Conservation (phyloP, 495 filamentous ascomycete genomes). For the Sordaria brevicollis region DNA sequence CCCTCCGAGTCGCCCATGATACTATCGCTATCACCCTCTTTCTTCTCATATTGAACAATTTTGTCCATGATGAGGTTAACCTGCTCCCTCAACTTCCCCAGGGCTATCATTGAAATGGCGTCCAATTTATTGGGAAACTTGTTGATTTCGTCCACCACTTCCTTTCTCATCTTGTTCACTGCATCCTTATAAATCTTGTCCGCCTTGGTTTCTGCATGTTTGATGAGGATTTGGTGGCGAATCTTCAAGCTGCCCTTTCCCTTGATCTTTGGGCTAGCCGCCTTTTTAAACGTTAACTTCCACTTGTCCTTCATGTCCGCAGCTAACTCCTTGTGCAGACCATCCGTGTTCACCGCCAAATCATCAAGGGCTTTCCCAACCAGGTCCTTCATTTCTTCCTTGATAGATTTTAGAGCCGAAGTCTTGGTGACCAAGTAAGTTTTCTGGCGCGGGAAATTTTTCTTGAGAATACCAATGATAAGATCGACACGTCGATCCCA, state of each 20-base stretch:
- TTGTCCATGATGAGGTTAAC: constrained; percentile 2
- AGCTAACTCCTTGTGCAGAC: not conserved
- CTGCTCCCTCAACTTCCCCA: not conserved
- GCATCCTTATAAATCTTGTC: not conserved
- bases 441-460: not conserved
- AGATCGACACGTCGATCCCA: not conserved
- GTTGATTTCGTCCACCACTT: not conserved
- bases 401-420: not conserved
- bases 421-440: not conserved
- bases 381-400: not conserved
- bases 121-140: not conserved
- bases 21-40: not conserved
- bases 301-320: not conserved
- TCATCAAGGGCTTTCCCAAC: not conserved
- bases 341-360: not conserved
- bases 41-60: not conserved
- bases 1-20: not conserved
- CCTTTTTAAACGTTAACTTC: constrained; percentile 1
- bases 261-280: not conserved
- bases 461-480: not conserved
- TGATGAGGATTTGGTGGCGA: not conserved
- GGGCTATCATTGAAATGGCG: not conserved
- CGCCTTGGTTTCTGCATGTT: not conserved
- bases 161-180: not conserved
- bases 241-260: not conserved